Evolutionary conservation across 192 early-diverging fungal species (phyloP).

Genomic region (Gonapodya prolifera): DNA sequence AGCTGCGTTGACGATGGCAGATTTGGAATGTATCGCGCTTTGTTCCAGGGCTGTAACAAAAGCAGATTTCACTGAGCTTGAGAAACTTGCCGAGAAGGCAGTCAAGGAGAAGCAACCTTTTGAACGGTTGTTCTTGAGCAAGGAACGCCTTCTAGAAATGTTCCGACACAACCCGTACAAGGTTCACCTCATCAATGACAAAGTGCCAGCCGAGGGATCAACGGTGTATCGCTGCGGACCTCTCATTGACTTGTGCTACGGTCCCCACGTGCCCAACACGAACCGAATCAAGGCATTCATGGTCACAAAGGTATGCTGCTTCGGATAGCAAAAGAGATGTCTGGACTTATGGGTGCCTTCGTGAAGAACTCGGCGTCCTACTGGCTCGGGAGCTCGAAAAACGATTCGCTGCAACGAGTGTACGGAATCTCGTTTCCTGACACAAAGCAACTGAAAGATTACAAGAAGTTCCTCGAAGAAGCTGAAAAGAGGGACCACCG

Average conservation of each 20-base stretch:
- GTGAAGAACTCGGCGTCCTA: constrained; percentile 87
- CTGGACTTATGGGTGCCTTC: neutral
- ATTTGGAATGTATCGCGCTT: neutral
- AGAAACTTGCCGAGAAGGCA: constrained; percentile 72
- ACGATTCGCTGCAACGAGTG: constrained; percentile 95
- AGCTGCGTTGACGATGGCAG: constrained; percentile 1
- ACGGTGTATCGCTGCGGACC: constrained; percentile 98
- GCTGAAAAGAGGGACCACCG: constrained; percentile 93
- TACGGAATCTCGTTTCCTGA: constrained; percentile 99
- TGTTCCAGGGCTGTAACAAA: constrained; percentile 62
- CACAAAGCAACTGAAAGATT: constrained; percentile 90
- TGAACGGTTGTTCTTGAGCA: constrained; percentile 72
- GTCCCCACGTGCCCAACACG: constrained; percentile 92
- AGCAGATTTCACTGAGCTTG: constrained; percentile 73
- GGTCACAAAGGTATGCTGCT: constrained; percentile 56
- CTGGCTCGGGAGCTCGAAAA: constrained; percentile 92
- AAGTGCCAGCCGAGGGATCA: constrained; percentile 14
- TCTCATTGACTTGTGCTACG: constrained; percentile 81
- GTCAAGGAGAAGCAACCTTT: constrained; percentile 95
- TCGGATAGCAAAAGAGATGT: neutral
- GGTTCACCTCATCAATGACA: constrained; percentile 75
- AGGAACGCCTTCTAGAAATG: constrained; percentile 89
- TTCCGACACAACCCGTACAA: constrained; percentile 99
- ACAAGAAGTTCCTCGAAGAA: constrained; percentile 91
- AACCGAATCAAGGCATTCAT: constrained; percentile 85